These are phyloP conservation scores for Fraxinus angustifolia DNA, from an alignment of 305 asterid species.

Conservation along the genomic window DNA sequence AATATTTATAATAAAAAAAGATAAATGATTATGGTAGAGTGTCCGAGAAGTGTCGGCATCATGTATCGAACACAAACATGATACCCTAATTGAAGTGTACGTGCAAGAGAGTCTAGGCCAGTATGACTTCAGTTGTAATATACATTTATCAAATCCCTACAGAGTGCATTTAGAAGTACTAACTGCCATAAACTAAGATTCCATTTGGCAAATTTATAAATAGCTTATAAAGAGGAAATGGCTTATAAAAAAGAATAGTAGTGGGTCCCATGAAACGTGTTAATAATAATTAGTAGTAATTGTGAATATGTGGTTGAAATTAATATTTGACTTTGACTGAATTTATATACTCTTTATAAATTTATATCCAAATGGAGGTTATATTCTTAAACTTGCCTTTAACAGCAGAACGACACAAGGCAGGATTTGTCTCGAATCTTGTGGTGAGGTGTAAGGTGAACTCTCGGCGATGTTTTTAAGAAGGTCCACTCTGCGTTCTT, in stretches of 20 bases:
- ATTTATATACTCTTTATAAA: neutral
- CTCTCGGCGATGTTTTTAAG: slow-evolving; percentile 91
- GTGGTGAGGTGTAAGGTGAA: slow-evolving; percentile 81
- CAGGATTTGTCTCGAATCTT: slow-evolving; percentile 77
- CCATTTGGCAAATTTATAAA: neutral
- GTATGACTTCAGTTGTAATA: neutral
- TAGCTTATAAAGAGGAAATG: neutral
- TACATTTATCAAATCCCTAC: neutral
- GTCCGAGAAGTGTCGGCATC: neutral
- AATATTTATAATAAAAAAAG: neutral
- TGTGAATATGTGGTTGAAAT: neutral
- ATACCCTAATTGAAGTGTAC: neutral
- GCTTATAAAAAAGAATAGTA: neutral
- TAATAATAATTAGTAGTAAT: neutral
- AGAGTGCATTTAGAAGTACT: neutral
- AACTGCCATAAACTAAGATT: neutral
- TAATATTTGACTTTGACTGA: neutral
- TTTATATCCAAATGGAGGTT: neutral
- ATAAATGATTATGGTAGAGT: neutral
- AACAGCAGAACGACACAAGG: slow-evolving; percentile 75
- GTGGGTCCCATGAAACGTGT: neutral
- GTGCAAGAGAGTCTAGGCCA: neutral
- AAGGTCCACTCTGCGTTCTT: slow-evolving; percentile 83
- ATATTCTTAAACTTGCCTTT: slow-evolving; percentile 51
- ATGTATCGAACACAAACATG: neutral